Conservation (phyloP, 2,329 filamentous ascomycete genomes). For the Chaetomium globosum region DNA sequence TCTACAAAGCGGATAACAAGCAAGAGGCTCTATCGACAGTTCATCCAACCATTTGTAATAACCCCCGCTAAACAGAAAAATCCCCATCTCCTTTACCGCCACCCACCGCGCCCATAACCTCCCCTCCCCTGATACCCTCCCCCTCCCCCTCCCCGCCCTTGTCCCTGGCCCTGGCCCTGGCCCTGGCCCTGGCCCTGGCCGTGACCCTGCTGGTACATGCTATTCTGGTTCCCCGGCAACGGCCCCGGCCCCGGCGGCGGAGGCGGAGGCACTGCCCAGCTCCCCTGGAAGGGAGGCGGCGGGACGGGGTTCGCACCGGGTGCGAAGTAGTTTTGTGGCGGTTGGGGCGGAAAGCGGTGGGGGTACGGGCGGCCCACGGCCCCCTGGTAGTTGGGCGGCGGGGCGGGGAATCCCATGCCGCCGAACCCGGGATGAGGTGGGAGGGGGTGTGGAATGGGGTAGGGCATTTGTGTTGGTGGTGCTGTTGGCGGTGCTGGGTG, state of each 20-base stretch:
- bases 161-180: too few relatives aligned
- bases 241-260: constrained; percentile 27
- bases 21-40: background rate
- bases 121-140: constrained; percentile 39
- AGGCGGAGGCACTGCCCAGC: constrained; percentile 30
- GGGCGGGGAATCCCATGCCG: constrained; percentile 37
- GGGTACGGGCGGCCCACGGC: constrained; percentile 48
- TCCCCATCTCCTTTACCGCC: constrained; percentile 19
- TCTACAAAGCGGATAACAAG: background rate
- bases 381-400: constrained; percentile 47
- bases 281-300: constrained; percentile 32
- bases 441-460: constrained; percentile 25
- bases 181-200: too few relatives aligned
- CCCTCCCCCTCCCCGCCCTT: constrained; percentile 40
- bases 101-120: constrained; percentile 37
- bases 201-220: constrained; percentile 28
- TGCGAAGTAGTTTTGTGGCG: constrained; percentile 24
- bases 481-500: constrained; percentile 12
- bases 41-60: background rate
- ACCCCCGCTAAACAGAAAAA: background rate
- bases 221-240: constrained; percentile 24
- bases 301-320: constrained; percentile 24
- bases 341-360: constrained; percentile 35
- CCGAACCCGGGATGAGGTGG: constrained; percentile 29
- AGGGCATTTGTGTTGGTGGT: constrained; percentile 33